Conservation (phyloP, 495 filamentous ascomycete genomes). For the Aspergillus panamensis region DNA sequence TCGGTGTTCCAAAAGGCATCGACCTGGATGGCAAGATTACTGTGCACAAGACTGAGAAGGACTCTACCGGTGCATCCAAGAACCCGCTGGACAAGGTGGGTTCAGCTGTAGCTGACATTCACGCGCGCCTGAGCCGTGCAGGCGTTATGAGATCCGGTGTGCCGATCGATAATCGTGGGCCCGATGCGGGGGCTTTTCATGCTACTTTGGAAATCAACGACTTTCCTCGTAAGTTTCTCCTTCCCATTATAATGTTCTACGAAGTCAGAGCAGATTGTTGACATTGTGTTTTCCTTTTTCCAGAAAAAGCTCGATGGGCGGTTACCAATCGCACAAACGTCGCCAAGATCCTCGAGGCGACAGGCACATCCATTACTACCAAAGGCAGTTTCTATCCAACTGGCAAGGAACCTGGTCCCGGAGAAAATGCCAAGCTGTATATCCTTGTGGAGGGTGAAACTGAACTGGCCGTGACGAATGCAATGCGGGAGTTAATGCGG, state of each 20-base stretch:
- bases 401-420: slow-evolving; percentile 73
- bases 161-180: slow-evolving; percentile 97
- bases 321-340: slow-evolving; percentile 99
- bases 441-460: slow-evolving; percentile 98
- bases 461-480: slow-evolving; percentile 83
- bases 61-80: slow-evolving; percentile 47
- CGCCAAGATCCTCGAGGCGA: slow-evolving; percentile 93
- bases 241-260: not conserved
- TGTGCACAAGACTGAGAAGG: slow-evolving; percentile 69
- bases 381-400: slow-evolving; percentile 86
- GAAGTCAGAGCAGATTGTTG: slow-evolving; percentile 18
- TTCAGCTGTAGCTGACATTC: slow-evolving; percentile 79
- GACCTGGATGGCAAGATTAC: slow-evolving; percentile 72
- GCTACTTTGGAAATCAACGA: slow-evolving; percentile 98
- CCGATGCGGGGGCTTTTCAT: slow-evolving; percentile 95
- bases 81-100: slow-evolving; percentile 82
- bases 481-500: slow-evolving; percentile 86
- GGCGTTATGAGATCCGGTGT: slow-evolving; percentile 85
- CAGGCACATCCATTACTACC: slow-evolving; percentile 93
- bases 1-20: slow-evolving; percentile 59
- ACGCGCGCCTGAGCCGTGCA: slow-evolving; percentile 78
- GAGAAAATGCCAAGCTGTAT: slow-evolving; percentile 84
- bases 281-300: slow-evolving; percentile 19
- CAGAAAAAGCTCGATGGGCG: slow-evolving; percentile 95
- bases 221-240: slow-evolving; percentile 71